phyloP scores from a whole-genome alignment of 805 yeast species.

The Schwanniomyces yamadae region DNA sequence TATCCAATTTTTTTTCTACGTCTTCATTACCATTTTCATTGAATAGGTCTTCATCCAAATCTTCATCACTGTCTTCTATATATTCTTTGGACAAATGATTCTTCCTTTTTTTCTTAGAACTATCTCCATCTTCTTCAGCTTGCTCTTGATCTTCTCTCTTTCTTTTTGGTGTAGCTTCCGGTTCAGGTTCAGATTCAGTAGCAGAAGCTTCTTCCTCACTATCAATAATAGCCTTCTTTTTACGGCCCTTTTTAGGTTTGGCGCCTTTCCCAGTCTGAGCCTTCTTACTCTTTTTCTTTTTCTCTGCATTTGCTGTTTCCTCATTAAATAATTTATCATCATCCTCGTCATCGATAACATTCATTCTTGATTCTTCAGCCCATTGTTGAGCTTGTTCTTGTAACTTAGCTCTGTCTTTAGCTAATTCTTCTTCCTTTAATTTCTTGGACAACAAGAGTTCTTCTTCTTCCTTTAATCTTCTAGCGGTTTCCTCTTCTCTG shows the following conservation, averaged over 20 bases:
- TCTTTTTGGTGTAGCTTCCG: slow-evolving; percentile 20
- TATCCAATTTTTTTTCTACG: slow-evolving; percentile 10
- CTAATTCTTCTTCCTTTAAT: slow-evolving; percentile 44
- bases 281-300: slow-evolving; percentile 24
- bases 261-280: slow-evolving; percentile 27
- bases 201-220: slow-evolving; percentile 32
- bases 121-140: slow-evolving; percentile 7
- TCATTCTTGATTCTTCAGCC: slow-evolving; percentile 43
- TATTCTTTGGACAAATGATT: slow-evolving; percentile 29
- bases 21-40: slow-evolving; percentile 23
- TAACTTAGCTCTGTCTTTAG: slow-evolving; percentile 45
- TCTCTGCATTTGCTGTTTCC: slow-evolving; percentile 48
- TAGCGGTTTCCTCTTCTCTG: slow-evolving; percentile 55
- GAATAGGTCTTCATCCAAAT: slow-evolving; percentile 32
- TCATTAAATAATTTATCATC: slow-evolving; percentile 32
- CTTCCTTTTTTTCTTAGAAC: slow-evolving; percentile 27
- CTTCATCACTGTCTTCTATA: slow-evolving; percentile 51
- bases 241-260: slow-evolving; percentile 24
- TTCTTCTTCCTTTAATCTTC: slow-evolving; percentile 36
- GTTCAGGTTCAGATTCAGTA: slow-evolving; percentile 19
- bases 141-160: slow-evolving; percentile 21
- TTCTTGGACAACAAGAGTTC: slow-evolving; percentile 43
- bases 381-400: slow-evolving; percentile 53
- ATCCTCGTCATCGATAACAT: slow-evolving; percentile 35
- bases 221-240: slow-evolving; percentile 32